Evolutionary conservation across 2,329 filamentous ascomycete genomes (phyloP), one percentile per base, ranked within the genome.

Genomic region (Fusarium xylarioides): DNA sequence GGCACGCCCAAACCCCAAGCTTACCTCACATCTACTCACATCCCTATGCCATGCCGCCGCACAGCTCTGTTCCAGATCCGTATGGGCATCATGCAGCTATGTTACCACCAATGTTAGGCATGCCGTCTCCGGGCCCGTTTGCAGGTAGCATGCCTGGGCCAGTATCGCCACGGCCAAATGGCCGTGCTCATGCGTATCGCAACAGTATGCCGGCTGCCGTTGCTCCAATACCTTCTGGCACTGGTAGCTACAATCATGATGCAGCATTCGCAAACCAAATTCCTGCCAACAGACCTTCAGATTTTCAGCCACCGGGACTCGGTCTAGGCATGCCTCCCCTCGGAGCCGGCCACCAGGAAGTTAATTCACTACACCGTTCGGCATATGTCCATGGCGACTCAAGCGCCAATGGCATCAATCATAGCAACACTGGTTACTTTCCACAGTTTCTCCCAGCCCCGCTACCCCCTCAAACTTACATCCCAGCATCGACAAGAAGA

Each of bases 261-360:
- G 58, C 64, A 44, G 68, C 73, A 14, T 78, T 76, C 59, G 65
- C 60, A 46, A 71, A 78, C 53, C 76, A 78, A 63, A 49, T 74
- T 46, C 73, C 76, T 37, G 52, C 32, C 26, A 63, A 37, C 23
- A 73, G 71, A 52, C 64, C 73, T 42, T 46, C 67, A 32, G 67
- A 65, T 52, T 77, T 76, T 55, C 76, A 74, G 56, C 42, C 73
- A 59, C 54, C 62, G 43, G 42, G 68, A 23, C 49, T 47, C 32
- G 63, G 70, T 30, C n/a, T 65, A 30, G 63, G 66, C 10, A 68
- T 71, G 57, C 68, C 64, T 16, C 64, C 73, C 46, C 56, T 68
- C 52, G 69, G 68, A 62, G 63, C 66, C 43, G 72, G 65, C 15
- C 66, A 68, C 11, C 66, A 67, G 44, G 77, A 76, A 63, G 58